Evolutionary conservation across 306 rosid genomes (phyloP), one percentile per base, ranked within the genome.

Genomic region (Inga laurina): DNA sequence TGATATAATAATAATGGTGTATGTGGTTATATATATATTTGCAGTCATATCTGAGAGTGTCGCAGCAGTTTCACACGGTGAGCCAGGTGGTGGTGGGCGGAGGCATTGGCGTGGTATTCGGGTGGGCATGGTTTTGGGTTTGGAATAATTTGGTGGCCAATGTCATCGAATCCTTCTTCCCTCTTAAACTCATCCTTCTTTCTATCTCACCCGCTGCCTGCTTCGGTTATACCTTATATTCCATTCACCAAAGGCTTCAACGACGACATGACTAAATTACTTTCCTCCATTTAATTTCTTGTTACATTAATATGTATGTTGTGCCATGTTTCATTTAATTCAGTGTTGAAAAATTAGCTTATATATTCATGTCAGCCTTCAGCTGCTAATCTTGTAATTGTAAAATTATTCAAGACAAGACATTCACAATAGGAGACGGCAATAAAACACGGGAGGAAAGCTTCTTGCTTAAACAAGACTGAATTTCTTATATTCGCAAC

Each of bases 11-110:
- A 16, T 57, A 57, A 57, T 9, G 27, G 30, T 21, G 65, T 21
- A 27, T 12, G 4, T 10, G 4, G 22, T 21, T 57, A 18, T 52
- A 48, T 52, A 15, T 14, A 52, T 59, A 59, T 69, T 79, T 85
- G 74, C 93, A 94, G 98, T 74, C 94, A 21, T 94, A 94, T 86
- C 82, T 94, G 68, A 84, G 97, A 70, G 91, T 94, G 61, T 89
- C 92, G 0, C 92, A 90, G 24, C 87, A 72, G 41, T 84, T 86
- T 76, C 98, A 92, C 80, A 89, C 94, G 0, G 56, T 68, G 30
- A 82, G 86, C 81, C 97, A 94, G 84, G 93, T 92, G 82, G 80
- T 84, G 11, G 93, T 83, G 41, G 98, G 98, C 32, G 94, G 91
- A 41, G 65, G 80, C 34, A 18, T 84, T 43, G 98, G 98, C 37